Evolutionary conservation across 345 rosid species (phyloP).

Genomic region (Cardamine occulta): DNA sequence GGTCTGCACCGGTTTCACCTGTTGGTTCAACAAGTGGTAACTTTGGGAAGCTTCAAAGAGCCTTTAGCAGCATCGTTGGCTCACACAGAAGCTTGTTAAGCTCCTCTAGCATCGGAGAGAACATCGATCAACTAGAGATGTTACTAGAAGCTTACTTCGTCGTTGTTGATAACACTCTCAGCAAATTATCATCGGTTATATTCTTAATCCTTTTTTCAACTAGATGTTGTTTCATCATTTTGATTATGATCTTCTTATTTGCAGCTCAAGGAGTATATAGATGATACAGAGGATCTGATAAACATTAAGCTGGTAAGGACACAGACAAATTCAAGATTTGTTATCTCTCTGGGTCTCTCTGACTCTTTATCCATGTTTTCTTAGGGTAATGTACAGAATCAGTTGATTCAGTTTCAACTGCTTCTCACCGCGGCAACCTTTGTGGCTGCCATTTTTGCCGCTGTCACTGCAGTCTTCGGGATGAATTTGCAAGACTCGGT

Average conservation of each 20-base stretch:
- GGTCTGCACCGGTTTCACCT: slow-evolving; percentile 91
- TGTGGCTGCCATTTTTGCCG: slow-evolving; percentile 80
- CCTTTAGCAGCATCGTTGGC: slow-evolving; percentile 72
- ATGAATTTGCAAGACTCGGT: slow-evolving; percentile 78
- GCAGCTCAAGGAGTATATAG: slow-evolving; percentile 96
- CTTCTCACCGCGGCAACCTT: slow-evolving; percentile 96
- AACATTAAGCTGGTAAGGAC: slow-evolving; percentile 82
- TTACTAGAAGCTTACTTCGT: slow-evolving; percentile 92
- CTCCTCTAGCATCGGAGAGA: slow-evolving; percentile 62
- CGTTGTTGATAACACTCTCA: slow-evolving; percentile 71
- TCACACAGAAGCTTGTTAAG: slow-evolving; percentile 72
- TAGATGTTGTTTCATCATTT: slow-evolving; percentile 2
- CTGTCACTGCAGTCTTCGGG: slow-evolving; percentile 84
- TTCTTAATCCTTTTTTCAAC: background rate
- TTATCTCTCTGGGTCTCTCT: background rate
- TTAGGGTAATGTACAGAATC: slow-evolving; percentile 96
- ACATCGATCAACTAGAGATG: slow-evolving; percentile 95
- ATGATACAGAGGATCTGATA: slow-evolving; percentile 96
- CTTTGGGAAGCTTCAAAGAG: slow-evolving; percentile 69
- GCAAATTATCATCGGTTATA: slow-evolving; percentile 85
- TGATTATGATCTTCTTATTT: slow-evolving; percentile 32
- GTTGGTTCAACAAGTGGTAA: slow-evolving; percentile 56
- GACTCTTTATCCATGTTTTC: slow-evolving; percentile 10
- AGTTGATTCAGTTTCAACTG: slow-evolving; percentile 88
- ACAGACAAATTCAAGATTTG: background rate